A percentile compares a stretch with the other conserved stretches of the same genome.
Evolutionary conservation across 108 stramenopile species (phyloP).

Genomic region (Pseudonitzschia delicatissima): DNA sequence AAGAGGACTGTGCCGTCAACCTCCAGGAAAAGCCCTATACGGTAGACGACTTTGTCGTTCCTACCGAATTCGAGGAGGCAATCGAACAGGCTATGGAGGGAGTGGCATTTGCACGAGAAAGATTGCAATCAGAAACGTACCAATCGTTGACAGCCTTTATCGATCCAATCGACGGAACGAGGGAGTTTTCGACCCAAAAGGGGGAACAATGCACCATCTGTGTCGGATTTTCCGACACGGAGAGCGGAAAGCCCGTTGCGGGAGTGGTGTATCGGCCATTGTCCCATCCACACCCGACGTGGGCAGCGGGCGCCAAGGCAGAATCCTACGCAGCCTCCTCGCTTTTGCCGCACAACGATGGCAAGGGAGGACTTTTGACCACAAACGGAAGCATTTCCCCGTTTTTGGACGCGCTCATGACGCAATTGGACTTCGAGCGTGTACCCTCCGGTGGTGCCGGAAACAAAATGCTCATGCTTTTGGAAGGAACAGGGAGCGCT

Average conservation of each 20-base stretch:
- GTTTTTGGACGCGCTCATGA: not conserved
- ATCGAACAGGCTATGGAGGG: not conserved
- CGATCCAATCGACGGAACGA: slow-evolving; percentile 82
- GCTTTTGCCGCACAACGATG: not conserved
- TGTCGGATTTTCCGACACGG: slow-evolving; percentile 52
- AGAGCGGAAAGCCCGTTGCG: slow-evolving; percentile 49
- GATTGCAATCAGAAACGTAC: not conserved
- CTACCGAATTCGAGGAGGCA: not conserved
- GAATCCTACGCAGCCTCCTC: not conserved
- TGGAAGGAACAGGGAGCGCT: slow-evolving; percentile 32
- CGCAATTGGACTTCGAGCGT: not conserved
- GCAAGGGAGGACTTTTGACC: not conserved
- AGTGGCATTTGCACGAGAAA: not conserved
- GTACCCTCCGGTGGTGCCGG: slow-evolving; percentile 39
- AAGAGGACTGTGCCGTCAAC: not conserved
- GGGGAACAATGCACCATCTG: slow-evolving; percentile 52
- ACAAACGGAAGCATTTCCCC: slow-evolving; percentile 2
- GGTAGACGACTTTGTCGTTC: not conserved
- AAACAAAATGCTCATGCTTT: slow-evolving; percentile 39
- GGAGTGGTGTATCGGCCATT: slow-evolving; percentile 78
- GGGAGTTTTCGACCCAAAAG: slow-evolving; percentile 75
- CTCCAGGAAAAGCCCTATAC: not conserved
- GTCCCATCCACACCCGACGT: slow-evolving; percentile 16
- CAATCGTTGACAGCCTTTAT: slow-evolving; percentile 49
- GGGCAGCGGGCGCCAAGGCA: slow-evolving; percentile 21